Conservation (phyloP, 1,139 yeast species). For the Groenewaldozyma sp. region DNA sequence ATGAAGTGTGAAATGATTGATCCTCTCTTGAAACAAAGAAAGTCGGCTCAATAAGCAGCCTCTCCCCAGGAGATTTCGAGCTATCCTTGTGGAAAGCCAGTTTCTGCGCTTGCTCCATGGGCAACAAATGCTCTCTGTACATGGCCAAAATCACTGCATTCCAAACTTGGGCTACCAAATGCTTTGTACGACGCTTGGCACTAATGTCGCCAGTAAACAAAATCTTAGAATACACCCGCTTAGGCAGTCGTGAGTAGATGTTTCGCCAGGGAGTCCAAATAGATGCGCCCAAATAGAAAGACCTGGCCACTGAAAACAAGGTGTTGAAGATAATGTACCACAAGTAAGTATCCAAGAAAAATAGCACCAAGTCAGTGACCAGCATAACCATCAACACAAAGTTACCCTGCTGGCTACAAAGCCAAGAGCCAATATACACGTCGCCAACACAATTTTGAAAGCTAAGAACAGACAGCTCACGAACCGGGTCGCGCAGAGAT, state of each 20-base stretch:
- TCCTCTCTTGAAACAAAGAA: conserved; percentile 76
- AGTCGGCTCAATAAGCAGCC: conserved; percentile 35
- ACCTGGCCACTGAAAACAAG: conserved; percentile 56
- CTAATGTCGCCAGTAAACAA: conserved; percentile 39
- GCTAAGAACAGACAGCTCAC: conserved; percentile 53
- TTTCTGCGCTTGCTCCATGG: conserved; percentile 54
- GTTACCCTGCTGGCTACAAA: conserved; percentile 55
- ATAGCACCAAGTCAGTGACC: conserved; percentile 54
- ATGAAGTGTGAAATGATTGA: conserved; percentile 32
- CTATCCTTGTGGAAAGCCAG: conserved; percentile 29
- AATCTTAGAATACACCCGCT: conserved; percentile 59
- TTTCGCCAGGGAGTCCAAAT: conserved; percentile 84
- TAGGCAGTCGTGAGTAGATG: conserved; percentile 64
- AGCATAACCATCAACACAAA: conserved; percentile 47
- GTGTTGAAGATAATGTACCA: conserved; percentile 86
- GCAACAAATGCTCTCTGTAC: conserved; percentile 70
- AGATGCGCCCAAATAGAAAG: conserved; percentile 69
- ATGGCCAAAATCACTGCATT: conserved; percentile 65
- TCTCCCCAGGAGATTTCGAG: not conserved
- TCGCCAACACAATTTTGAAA: conserved; percentile 60
- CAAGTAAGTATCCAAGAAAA: conserved; percentile 75
- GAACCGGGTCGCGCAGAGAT: conserved; percentile 69
- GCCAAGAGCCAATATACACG: conserved; percentile 35
- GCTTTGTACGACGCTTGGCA: conserved; percentile 35
- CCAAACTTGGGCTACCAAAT: conserved; percentile 66